Evolutionary conservation across 352 stramenopile species (phyloP).

Genomic region (Plasmopara muralis): DNA sequence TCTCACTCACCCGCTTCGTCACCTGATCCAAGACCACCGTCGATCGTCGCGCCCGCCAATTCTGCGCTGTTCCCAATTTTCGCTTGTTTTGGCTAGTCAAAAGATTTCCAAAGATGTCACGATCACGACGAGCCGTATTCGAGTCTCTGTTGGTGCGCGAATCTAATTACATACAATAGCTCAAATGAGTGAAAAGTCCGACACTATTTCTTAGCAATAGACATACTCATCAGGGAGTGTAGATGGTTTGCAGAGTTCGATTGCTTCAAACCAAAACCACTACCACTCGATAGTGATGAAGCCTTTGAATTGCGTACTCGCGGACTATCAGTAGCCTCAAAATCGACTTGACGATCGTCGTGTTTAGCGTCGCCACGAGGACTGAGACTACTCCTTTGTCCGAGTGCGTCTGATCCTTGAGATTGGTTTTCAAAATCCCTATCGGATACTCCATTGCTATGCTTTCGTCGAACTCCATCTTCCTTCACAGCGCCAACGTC

Average conservation of each 20-base stretch:
- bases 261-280: slow-evolving; percentile 11
- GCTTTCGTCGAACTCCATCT: slow-evolving; percentile 9
- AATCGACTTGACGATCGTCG: slow-evolving; percentile 1
- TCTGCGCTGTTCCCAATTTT: slow-evolving; percentile 32
- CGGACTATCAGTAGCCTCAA: slow-evolving; percentile 7
- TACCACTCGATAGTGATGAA: slow-evolving; percentile 9
- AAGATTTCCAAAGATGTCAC: slow-evolving; percentile 36
- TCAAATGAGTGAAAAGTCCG: slow-evolving; percentile 7
- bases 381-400: not conserved
- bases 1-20: slow-evolving; percentile 28
- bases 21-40: slow-evolving; percentile 44
- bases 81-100: slow-evolving; percentile 19
- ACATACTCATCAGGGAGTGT: slow-evolving; percentile 46
- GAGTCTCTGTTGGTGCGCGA: slow-evolving; percentile 23
- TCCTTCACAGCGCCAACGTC: slow-evolving; percentile 17
- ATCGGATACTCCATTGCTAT: slow-evolving; percentile 7
- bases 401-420: slow-evolving; percentile 9
- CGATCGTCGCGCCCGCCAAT: slow-evolving; percentile 41
- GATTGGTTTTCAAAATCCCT: slow-evolving; percentile 7
- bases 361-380: slow-evolving; percentile 6
- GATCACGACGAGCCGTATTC: slow-evolving; percentile 14
- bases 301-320: slow-evolving; percentile 13
- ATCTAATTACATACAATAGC: slow-evolving; percentile 13
- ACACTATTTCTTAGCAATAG: not conserved
- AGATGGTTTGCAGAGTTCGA: slow-evolving; percentile 65